Percentiles rank a stretch among this genome's conserved stretches.
Conservation (phyloP, 441 rosid genomes). For the Sinapis alba region DNA sequence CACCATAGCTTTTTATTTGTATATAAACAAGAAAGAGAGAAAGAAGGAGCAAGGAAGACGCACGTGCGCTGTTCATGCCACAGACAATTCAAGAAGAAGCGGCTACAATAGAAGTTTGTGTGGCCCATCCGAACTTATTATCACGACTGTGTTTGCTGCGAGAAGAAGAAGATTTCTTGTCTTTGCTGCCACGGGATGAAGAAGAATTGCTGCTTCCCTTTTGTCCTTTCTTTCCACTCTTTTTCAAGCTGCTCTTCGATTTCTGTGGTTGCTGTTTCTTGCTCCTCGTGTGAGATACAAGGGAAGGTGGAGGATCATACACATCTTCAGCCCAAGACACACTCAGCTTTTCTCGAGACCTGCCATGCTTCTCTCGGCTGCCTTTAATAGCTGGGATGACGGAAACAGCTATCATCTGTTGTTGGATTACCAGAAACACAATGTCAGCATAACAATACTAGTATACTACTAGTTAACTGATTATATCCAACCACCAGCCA, state of each 20-base stretch:
- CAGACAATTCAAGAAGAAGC: constrained; percentile 32
- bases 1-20: constrained; percentile 30
- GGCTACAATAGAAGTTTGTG: constrained; percentile 33
- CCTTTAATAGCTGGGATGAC: constrained; percentile 83
- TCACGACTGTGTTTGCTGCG: constrained; percentile 38
- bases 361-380: constrained; percentile 66
- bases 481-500: background rate
- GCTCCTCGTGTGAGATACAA: constrained; percentile 64
- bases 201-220: constrained; percentile 55
- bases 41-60: background rate
- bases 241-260: constrained; percentile 42
- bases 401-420: constrained; percentile 42
- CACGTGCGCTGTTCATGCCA: constrained; percentile 5
- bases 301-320: constrained; percentile 81
- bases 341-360: constrained; percentile 45
- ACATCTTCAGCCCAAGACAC: constrained; percentile 95
- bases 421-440: background rate
- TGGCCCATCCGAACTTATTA: constrained; percentile 29
- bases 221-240: constrained; percentile 68
- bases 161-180: constrained; percentile 57
- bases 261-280: constrained; percentile 61
- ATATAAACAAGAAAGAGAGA: constrained; percentile 9
- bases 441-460: background rate
- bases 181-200: constrained; percentile 50
- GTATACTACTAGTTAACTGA: background rate